Conservation (phyloP, 768 basidiomycete species). For the Clitopilus hobsonii region DNA sequence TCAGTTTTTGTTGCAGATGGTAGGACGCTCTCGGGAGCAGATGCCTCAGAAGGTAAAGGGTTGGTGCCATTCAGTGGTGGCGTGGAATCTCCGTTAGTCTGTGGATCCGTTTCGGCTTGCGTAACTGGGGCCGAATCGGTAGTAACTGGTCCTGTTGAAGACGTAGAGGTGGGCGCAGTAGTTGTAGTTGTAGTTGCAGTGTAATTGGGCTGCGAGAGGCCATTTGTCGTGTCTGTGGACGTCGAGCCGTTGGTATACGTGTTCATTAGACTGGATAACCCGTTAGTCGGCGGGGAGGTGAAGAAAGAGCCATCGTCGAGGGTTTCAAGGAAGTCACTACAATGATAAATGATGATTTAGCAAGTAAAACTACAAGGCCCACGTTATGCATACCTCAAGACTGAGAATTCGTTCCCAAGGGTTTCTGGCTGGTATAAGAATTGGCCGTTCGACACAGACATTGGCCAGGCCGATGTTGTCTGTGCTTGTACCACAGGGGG, state of each 20-base stretch:
- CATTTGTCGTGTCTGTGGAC: conserved; percentile 5
- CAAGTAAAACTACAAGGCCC: conserved; percentile 16
- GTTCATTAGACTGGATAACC: conserved; percentile 46
- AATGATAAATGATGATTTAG: conserved; percentile 4
- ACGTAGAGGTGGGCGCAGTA: conserved; percentile 5
- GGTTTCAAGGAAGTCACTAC: conserved; percentile 83
- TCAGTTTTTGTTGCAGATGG: conserved; percentile 81
- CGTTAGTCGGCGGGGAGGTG: conserved; percentile 46
- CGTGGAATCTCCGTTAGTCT: not conserved
- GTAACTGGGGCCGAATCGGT: not conserved
- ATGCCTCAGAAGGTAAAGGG: conserved; percentile 20
- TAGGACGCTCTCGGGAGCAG: conserved; percentile 48
- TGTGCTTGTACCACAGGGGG: conserved; percentile 21
- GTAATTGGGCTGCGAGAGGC: conserved; percentile 9
- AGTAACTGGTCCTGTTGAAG: not conserved
- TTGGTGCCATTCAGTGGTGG: conserved; percentile 6
- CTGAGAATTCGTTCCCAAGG: conserved; percentile 78
- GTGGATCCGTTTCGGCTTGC: not conserved
- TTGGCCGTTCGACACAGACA: conserved; percentile 42
- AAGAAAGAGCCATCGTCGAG: conserved; percentile 84
- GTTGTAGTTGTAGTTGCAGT: conserved; percentile 13
- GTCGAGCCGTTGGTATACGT: conserved; percentile 30
- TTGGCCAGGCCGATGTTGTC: conserved; percentile 47
- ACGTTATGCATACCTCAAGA: conserved; percentile 50
- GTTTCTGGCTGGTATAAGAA: conserved; percentile 71